A percentile compares a stretch with the other conserved stretches of the same genome.
These are phyloP conservation scores for Arabidopsis arenosa DNA, from an alignment of 345 rosid genomes.

Conservation along the genomic window DNA sequence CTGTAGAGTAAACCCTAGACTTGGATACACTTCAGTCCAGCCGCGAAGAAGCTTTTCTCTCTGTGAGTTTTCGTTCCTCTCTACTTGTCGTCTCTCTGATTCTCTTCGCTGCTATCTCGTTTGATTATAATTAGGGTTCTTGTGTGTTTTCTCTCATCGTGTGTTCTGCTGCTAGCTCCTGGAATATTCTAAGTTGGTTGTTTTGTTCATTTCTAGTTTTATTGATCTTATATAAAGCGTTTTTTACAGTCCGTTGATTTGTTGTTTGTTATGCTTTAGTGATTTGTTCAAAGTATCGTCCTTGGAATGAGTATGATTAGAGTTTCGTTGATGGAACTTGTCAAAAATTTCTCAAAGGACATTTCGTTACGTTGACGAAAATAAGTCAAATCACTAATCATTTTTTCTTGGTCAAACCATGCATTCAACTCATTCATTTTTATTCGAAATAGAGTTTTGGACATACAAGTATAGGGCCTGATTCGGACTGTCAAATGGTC, in stretches of 20 bases:
- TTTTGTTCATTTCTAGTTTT: neutral
- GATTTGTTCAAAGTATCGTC: neutral
- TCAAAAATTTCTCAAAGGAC: neutral
- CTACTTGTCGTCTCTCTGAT: neutral
- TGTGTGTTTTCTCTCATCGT: neutral
- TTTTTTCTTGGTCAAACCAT: too few relatives aligned
- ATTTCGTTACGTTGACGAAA: too few relatives aligned
- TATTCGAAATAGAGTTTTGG: too few relatives aligned
- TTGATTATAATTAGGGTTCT: neutral
- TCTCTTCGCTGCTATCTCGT: neutral
- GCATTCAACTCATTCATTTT: too few relatives aligned
- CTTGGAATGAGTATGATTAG: neutral
- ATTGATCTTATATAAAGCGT: neutral
- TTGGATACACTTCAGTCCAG: neutral
- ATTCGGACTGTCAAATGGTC: too few relatives aligned
- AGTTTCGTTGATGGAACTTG: neutral
- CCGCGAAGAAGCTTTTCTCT: neutral
- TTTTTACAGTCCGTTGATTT: neutral
- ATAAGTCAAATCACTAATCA: too few relatives aligned
- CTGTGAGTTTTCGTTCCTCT: neutral
- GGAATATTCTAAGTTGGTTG: neutral
- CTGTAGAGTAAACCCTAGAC: neutral
- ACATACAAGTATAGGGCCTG: too few relatives aligned
- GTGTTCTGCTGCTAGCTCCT: slow-evolving; percentile 2
- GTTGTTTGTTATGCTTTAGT: neutral